Evolutionary conservation across 2,329 filamentous ascomycete genomes (phyloP).

Genomic region (Aureobasidium mangrovei): DNA sequence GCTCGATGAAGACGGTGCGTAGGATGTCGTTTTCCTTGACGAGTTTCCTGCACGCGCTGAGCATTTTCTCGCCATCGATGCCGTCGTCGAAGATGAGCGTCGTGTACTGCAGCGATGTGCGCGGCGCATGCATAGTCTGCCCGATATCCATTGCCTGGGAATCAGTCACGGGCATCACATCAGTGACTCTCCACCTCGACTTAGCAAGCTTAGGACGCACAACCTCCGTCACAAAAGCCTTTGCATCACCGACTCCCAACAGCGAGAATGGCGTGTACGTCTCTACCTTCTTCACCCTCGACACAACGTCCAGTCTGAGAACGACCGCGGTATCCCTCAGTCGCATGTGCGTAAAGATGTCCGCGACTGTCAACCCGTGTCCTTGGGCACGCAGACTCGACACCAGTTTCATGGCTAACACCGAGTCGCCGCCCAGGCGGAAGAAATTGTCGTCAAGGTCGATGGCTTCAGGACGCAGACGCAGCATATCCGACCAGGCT

Average conservation of each 20-base stretch:
- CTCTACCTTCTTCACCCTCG: slow-evolving; percentile 18
- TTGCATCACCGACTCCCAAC: slow-evolving; percentile 33
- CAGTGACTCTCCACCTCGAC: slow-evolving; percentile 26
- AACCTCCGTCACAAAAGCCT: slow-evolving; percentile 38
- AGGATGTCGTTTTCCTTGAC: slow-evolving; percentile 44
- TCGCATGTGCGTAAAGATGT: slow-evolving; percentile 43
- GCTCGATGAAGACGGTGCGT: slow-evolving; percentile 44
- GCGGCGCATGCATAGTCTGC: slow-evolving; percentile 48
- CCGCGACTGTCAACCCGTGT: slow-evolving; percentile 44
- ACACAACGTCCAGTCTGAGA: slow-evolving; percentile 31
- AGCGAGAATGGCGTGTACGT: slow-evolving; percentile 44
- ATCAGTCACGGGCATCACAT: slow-evolving; percentile 20
- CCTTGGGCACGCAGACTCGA: slow-evolving; percentile 43
- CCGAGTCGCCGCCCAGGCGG: slow-evolving; percentile 51
- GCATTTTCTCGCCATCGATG: slow-evolving; percentile 43
- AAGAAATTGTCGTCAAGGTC: slow-evolving; percentile 52
- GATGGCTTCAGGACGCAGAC: slow-evolving; percentile 39
- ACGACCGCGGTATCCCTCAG: slow-evolving; percentile 46
- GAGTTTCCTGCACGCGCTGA: slow-evolving; percentile 45
- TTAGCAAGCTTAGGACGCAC: slow-evolving; percentile 46
- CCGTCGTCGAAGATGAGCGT: slow-evolving; percentile 51
- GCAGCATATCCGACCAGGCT: slow-evolving; percentile 43
- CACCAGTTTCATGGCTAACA: slow-evolving; percentile 53
- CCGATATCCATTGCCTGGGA: slow-evolving; percentile 33
- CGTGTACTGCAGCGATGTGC: slow-evolving; percentile 56